These are phyloP conservation scores for Aspergillus versicolor DNA, from an alignment of 2,329 filamentous ascomycete genomes.

Conservation along the genomic window DNA sequence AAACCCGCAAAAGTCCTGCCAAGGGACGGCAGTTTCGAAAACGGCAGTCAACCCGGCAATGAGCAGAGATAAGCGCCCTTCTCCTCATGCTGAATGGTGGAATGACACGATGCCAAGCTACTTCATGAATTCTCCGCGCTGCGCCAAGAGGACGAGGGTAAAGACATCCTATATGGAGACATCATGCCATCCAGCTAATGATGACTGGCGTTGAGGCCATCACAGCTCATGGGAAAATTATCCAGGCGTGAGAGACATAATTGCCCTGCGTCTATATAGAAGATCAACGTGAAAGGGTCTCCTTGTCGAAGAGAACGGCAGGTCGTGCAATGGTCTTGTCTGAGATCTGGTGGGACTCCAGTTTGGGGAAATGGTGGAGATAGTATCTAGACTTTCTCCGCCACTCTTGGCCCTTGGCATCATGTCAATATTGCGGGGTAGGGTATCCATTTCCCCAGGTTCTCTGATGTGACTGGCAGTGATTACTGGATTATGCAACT, in stretches of 20 bases:
- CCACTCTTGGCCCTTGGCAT: constrained; percentile 8
- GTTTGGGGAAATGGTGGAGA: background rate
- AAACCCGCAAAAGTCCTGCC: too few species aligned
- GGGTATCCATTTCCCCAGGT: background rate
- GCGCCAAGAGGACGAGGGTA: background rate
- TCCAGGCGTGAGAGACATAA: too few species aligned
- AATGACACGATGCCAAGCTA: background rate
- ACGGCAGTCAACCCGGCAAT: too few species aligned
- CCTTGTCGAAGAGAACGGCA: too few species aligned
- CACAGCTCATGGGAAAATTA: too few species aligned
- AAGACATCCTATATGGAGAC: background rate
- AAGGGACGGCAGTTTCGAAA: too few species aligned
- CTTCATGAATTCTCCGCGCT: background rate
- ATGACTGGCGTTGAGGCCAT: too few species aligned
- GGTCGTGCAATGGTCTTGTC: too few species aligned
- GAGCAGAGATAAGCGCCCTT: too few species aligned
- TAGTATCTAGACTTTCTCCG: background rate
- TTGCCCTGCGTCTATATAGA: too few species aligned
- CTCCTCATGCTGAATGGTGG: background rate
- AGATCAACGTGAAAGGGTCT: too few species aligned
- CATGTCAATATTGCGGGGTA: constrained; percentile 6
- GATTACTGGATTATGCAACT: background rate
- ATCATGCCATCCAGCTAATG: background rate
- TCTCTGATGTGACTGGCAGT: background rate
- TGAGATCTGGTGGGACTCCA: background rate